Percentiles rank a stretch among this genome's conserved stretches.
Conservation (phyloP, 2,329 filamentous ascomycete genomes). For the Pezicula carpinea region DNA sequence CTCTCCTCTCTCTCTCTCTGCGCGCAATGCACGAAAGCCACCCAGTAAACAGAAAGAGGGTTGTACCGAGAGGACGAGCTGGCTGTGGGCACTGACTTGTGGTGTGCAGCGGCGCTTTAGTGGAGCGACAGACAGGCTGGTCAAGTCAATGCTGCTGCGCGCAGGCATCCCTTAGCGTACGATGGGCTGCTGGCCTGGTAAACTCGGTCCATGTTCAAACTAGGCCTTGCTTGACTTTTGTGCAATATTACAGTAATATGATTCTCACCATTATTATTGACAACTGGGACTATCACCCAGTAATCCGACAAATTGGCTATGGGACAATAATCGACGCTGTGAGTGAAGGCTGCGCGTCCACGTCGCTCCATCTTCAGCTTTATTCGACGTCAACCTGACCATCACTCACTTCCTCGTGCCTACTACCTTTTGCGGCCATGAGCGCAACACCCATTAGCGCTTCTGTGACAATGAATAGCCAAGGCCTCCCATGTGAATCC, state of each 20-base stretch:
- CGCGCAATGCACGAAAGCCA: background rate
- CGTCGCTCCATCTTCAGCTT: background rate
- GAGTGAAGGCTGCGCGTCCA: background rate
- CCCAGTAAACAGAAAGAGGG: background rate
- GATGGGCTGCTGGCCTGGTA: background rate
- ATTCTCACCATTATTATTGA: background rate
- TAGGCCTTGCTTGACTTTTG: background rate
- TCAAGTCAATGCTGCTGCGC: slow-evolving; percentile 1
- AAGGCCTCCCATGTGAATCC: background rate
- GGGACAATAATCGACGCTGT: no score
- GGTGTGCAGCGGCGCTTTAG: slow-evolving; percentile 3
- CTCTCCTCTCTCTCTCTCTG: no score
- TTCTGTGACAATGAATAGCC: background rate
- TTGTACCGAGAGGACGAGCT: background rate
- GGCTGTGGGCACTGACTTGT: background rate
- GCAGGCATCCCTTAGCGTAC: background rate
- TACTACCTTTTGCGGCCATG: background rate
- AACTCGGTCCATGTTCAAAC: background rate
- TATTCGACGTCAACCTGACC: background rate
- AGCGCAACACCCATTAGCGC: background rate
- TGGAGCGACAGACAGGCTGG: background rate
- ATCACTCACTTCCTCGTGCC: background rate
- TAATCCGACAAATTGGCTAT: no score
- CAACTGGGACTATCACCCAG: no score
- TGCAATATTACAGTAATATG: background rate